A percentile compares a stretch with the other conserved stretches of the same genome.
Evolutionary conservation across 257 asterid genomes (phyloP).

Genomic region (Solanum chmielewskii): DNA sequence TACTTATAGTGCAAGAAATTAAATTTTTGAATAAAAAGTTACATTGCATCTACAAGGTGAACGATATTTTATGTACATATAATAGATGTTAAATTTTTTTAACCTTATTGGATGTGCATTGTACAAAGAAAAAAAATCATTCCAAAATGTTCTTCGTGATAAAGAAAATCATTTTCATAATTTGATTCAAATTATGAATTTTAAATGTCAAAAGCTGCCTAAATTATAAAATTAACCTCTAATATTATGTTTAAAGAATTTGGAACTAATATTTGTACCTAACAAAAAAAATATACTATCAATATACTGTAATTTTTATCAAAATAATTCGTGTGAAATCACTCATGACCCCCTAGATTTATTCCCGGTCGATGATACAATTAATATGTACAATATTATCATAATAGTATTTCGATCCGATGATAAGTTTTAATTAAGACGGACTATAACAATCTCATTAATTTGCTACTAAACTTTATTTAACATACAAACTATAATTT

Average conservation of each 20-base stretch:
- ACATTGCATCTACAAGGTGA: too few relatives aligned
- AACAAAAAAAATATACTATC: not conserved
- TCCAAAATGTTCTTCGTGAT: not conserved
- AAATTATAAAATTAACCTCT: not conserved
- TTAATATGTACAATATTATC: not conserved
- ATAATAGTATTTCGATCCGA: not conserved
- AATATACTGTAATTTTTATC: too few relatives aligned
- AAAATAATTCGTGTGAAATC: not conserved
- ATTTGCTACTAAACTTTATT: not conserved
- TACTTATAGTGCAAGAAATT: not conserved
- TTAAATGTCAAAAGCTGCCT: too few relatives aligned
- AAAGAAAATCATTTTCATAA: not conserved
- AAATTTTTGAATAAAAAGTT: too few relatives aligned
- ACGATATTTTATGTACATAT: too few relatives aligned
- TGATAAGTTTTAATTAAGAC: too few relatives aligned
- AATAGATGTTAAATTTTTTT: not conserved
- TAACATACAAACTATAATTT: not conserved
- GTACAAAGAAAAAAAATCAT: not conserved
- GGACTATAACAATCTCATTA: not conserved
- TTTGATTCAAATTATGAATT: not conserved
- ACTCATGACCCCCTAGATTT: not conserved
- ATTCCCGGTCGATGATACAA: not conserved
- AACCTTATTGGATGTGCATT: not conserved
- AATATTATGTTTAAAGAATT: not conserved
- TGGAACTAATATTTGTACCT: too few relatives aligned